Percentiles rank a stretch among this genome's conserved stretches.
phyloP scores from a whole-genome alignment of 768 basidiomycete genomes.

The Tulasnella sp. region DNA sequence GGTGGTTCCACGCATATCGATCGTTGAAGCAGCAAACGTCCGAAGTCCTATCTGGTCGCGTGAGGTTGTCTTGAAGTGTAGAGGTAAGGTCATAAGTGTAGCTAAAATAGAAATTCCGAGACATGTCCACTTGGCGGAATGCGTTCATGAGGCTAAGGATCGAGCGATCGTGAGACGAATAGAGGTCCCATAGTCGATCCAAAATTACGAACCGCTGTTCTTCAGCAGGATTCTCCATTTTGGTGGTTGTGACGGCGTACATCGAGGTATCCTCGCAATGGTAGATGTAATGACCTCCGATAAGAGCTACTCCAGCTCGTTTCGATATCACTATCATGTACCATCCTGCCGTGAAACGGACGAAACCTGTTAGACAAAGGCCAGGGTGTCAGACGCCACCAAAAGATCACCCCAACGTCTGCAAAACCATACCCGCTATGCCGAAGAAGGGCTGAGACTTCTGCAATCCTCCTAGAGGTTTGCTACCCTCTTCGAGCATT shows the following conservation, averaged over 20 bases:
- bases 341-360: conserved; percentile 91
- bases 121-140: conserved; percentile 95
- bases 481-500: conserved; percentile 95
- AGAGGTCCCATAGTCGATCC: background rate
- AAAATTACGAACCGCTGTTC: conserved; percentile 49
- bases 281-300: conserved; percentile 94
- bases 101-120: conserved; percentile 99
- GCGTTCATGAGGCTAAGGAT: conserved; percentile 58
- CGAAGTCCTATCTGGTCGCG: conserved; percentile 37
- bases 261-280: conserved; percentile 91
- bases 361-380: conserved; percentile 55
- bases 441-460: conserved; percentile 74
- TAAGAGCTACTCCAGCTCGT: conserved; percentile 81
- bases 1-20: conserved; percentile 91
- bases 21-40: conserved; percentile 66
- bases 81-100: conserved; percentile 96
- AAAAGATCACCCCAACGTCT: too few species aligned
- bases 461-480: conserved; percentile 75
- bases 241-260: conserved; percentile 64
- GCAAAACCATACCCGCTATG: conserved; percentile 51
- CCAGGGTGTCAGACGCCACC: background rate
- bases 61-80: conserved; percentile 88
- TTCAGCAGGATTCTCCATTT: conserved; percentile 78
- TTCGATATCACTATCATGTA: conserved; percentile 89
- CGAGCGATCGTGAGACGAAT: background rate